Base-by-base conservation (phyloP, 371 early-diverging fungal species). In the Mucor plumbeus region DNA sequence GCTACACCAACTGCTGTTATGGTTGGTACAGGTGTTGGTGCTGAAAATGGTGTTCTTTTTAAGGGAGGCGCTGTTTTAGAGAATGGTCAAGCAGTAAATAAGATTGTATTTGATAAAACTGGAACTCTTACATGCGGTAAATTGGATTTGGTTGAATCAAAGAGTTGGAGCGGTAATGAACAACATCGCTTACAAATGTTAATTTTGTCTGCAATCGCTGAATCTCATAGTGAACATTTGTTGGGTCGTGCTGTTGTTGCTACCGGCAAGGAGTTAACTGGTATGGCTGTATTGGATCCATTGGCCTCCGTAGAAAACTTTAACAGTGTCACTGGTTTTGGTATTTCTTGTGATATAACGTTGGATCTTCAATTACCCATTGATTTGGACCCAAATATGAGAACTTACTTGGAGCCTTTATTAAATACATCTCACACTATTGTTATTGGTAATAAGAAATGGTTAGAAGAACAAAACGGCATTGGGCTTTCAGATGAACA, bases 1-100 rank as follows among this genome's bases (percentile, higher is more conserved):
- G 93, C 97, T 41, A 96, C 95, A 0, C 99, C 99, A 13, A 98
- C 99, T 0, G 99, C 98, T 0, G 95, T 99, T 39, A 98, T 98
- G 98, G 98, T 97, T 5, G 98, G 98, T 21, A 97, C 97, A 0
- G 98, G 99, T 19, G 90, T 98, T 3, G 97, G 96, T 31, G 99
- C 98, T 9, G 87, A 95, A 73, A 77, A 89, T 36, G 96, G 95
- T 26, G 94, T 96, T 19, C 70, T 96, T 54, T 95, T 96, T 78
- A 96, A 96, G 72, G 90, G 93, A 26, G 95, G 93, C 5, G 86
- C 77, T 33, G 88, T 95, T 10, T 75, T 98, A 55, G 97, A 97
- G 71, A 86, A 85, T 4, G 95, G 95, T 4, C 87, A 91, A 61
- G 81, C 79, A 40, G 82, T 98, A 14, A 92, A 91, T 67, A 94